Conservation (phyloP, 257 asterid species). For the Ilex aquifolium region DNA sequence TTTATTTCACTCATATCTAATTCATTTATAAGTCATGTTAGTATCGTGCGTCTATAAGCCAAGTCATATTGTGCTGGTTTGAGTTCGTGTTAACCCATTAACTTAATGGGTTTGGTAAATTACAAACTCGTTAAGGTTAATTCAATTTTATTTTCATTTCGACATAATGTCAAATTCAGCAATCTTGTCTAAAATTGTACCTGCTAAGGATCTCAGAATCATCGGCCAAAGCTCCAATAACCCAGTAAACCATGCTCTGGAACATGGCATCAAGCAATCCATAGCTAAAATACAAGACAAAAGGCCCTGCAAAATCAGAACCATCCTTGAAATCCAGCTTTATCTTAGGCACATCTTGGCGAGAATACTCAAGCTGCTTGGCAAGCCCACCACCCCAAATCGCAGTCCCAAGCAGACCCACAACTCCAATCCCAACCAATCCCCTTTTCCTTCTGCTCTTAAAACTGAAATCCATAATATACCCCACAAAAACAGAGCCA, state of each 20-base stretch:
- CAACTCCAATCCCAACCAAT: constrained; percentile 48
- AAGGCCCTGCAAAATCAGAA: constrained; percentile 68
- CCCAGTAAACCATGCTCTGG: constrained; percentile 93
- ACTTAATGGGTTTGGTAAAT: too few species aligned
- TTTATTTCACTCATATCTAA: too few species aligned
- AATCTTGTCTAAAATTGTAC: constrained; percentile 14
- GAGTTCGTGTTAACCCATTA: too few species aligned
- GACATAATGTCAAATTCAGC: too few species aligned
- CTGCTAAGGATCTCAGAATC: constrained; percentile 91
- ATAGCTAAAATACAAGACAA: constrained; percentile 71
- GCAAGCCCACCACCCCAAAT: constrained; percentile 81
- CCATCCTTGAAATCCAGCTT: constrained; percentile 78
- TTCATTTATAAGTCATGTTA: too few species aligned
- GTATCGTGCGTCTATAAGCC: too few species aligned
- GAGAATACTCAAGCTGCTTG: constrained; percentile 53
- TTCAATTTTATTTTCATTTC: too few species aligned
- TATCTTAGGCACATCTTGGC: constrained; percentile 22
- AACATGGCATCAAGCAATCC: constrained; percentile 93
- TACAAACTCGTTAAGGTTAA: too few species aligned
- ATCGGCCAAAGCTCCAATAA: constrained; percentile 84
- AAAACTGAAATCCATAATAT: constrained; percentile 55
- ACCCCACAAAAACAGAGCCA: constrained; percentile 66
- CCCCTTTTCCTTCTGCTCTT: constrained; percentile 64
- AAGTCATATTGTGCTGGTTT: too few species aligned
- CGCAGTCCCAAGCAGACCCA: constrained; percentile 50